Conservation (phyloP, 2,329 filamentous ascomycete genomes). For the Clonostachys sp. region DNA sequence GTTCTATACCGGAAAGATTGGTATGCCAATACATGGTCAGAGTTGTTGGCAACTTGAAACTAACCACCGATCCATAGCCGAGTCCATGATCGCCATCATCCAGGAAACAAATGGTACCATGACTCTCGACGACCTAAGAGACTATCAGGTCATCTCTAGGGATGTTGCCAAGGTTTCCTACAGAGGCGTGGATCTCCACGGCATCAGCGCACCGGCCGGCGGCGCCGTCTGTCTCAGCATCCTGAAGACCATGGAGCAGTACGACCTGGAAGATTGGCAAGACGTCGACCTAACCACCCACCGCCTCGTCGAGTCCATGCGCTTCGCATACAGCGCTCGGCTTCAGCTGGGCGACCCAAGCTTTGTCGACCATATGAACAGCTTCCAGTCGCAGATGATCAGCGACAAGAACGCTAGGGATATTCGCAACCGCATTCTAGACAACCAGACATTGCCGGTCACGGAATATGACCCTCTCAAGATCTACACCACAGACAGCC, state of each 20-base stretch:
- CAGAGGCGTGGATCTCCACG: slow-evolving; percentile 65
- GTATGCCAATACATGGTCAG: slow-evolving; percentile 10
- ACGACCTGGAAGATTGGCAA: slow-evolving; percentile 46
- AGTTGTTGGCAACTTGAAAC: neutral
- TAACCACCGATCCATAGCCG: slow-evolving; percentile 37
- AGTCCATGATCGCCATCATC: slow-evolving; percentile 67
- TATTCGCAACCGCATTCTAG: slow-evolving; percentile 65
- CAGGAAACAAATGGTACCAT: slow-evolving; percentile 74
- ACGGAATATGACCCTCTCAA: slow-evolving; percentile 68
- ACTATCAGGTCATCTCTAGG: slow-evolving; percentile 67
- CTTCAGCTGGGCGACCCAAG: slow-evolving; percentile 78
- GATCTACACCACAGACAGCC: slow-evolving; percentile 62
- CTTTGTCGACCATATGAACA: slow-evolving; percentile 59
- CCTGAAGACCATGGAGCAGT: slow-evolving; percentile 81
- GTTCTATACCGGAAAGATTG: slow-evolving; percentile 70
- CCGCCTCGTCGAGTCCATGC: slow-evolving; percentile 80
- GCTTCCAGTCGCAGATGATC: slow-evolving; percentile 67
- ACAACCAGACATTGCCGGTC: slow-evolving; percentile 66
- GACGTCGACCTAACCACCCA: slow-evolving; percentile 69
- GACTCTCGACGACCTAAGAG: slow-evolving; percentile 70
- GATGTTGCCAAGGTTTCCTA: slow-evolving; percentile 61
- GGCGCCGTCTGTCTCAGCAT: slow-evolving; percentile 72
- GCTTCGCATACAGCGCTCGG: slow-evolving; percentile 80
- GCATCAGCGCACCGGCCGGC: slow-evolving; percentile 70
- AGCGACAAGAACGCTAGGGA: slow-evolving; percentile 50